A percentile compares a stretch with the other conserved stretches of the same genome.
These are phyloP conservation scores for Suillus subaureus DNA, from an alignment of 768 basidiomycete species.

Conservation along the genomic window DNA sequence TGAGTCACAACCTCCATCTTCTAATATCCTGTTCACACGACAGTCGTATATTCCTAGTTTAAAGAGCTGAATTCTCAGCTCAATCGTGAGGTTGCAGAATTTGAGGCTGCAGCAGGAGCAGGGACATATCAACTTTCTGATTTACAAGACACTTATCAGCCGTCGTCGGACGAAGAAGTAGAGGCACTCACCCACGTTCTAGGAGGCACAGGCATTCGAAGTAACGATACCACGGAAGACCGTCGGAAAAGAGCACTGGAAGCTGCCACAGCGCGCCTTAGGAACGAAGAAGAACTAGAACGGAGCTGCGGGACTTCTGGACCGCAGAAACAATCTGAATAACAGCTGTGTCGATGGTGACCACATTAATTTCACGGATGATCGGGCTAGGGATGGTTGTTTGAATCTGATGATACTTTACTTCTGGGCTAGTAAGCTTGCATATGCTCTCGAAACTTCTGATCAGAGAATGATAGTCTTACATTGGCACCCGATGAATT, in stretches of 20 bases:
- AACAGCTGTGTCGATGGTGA: not conserved
- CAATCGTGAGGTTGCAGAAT: slow-evolving; percentile 72
- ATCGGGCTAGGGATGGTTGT: not conserved
- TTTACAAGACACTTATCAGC: slow-evolving; percentile 46
- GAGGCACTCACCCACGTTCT: slow-evolving; percentile 57
- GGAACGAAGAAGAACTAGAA: slow-evolving; percentile 70
- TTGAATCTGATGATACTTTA: not conserved
- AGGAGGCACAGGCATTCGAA: slow-evolving; percentile 42
- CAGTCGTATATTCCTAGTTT: slow-evolving; percentile 47
- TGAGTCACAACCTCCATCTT: slow-evolving; percentile 35
- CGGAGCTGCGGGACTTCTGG: slow-evolving; percentile 63
- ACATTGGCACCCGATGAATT: not conserved
- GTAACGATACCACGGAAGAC: slow-evolving; percentile 56
- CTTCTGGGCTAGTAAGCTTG: not conserved
- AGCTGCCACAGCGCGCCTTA: slow-evolving; percentile 62
- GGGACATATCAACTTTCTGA: slow-evolving; percentile 57
- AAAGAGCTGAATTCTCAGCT: slow-evolving; percentile 75
- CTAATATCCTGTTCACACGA: not conserved
- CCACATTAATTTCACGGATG: not conserved
- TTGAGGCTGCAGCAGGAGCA: slow-evolving; percentile 52
- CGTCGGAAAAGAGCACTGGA: slow-evolving; percentile 55
- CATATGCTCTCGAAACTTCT: not conserved
- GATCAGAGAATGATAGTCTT: not conserved
- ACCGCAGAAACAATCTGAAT: slow-evolving; percentile 5
- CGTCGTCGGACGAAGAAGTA: slow-evolving; percentile 56